Evolutionary conservation across 2,329 filamentous ascomycete species (phyloP).

Genomic region (Fusarium sp.): DNA sequence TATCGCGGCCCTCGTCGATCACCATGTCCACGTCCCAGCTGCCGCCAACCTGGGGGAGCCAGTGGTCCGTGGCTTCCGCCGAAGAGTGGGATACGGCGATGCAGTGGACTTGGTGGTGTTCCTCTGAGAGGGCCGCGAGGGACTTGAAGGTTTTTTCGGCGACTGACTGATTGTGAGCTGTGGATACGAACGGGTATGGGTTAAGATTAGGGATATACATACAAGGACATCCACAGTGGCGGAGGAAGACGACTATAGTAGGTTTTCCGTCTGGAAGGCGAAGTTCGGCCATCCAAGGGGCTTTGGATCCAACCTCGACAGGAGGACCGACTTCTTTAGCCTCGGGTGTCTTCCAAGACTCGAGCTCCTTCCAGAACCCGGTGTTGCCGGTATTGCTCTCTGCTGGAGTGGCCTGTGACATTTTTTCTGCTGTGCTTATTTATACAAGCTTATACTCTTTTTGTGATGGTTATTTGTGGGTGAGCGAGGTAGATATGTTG

Average conservation of each 20-base stretch:
- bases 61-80: constrained; percentile 63
- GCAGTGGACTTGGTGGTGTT: constrained; percentile 64
- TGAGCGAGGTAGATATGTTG: background rate
- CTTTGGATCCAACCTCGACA: constrained; percentile 65
- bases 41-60: constrained; percentile 67
- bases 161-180: constrained; percentile 56
- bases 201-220: constrained; percentile 49
- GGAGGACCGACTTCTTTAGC: constrained; percentile 57
- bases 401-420: constrained; percentile 27
- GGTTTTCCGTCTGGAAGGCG: constrained; percentile 66
- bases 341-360: constrained; percentile 55
- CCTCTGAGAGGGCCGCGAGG: constrained; percentile 63
- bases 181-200: too few relatives aligned
- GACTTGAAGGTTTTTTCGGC: constrained; percentile 74
- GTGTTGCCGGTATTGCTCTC: constrained; percentile 11
- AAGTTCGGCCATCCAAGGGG: constrained; percentile 66
- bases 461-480: background rate
- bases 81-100: constrained; percentile 73
- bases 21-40: constrained; percentile 69
- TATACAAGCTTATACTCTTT: background rate
- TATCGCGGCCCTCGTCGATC: constrained; percentile 68
- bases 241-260: constrained; percentile 73
- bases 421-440: background rate
- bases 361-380: constrained; percentile 52
- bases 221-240: constrained; percentile 82